Percentiles rank a stretch among this genome's conserved stretches.
Conservation (phyloP, 768 basidiomycete species). For the Hypholoma sublateritium region DNA sequence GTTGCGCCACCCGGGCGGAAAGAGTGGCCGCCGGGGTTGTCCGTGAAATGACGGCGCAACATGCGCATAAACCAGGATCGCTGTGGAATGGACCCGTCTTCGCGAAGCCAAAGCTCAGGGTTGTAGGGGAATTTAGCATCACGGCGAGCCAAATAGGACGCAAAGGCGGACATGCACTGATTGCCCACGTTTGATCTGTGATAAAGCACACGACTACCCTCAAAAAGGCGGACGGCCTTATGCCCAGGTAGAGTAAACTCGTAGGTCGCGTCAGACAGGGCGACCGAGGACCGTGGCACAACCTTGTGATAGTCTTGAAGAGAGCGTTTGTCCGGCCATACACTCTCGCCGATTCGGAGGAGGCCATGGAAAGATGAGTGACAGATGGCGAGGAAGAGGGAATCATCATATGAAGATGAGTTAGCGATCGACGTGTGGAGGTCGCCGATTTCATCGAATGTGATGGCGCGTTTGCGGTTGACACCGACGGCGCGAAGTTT, state of each 20-base stretch:
- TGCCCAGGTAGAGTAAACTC: slow-evolving; percentile 26
- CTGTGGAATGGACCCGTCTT: slow-evolving; percentile 1
- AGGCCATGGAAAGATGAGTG: slow-evolving; percentile 25
- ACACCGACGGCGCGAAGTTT: slow-evolving; percentile 2
- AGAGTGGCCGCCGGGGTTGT: slow-evolving; percentile 12
- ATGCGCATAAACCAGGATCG: slow-evolving; percentile 9
- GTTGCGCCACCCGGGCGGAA: slow-evolving; percentile 18
- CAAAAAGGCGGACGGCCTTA: slow-evolving; percentile 28
- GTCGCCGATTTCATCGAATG: slow-evolving; percentile 9
- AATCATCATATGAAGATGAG: slow-evolving; percentile 17
- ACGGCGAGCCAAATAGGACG: background rate
- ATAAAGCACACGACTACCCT: slow-evolving; percentile 19
- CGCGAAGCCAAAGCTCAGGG: slow-evolving; percentile 11
- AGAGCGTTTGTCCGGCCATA: slow-evolving; percentile 12
- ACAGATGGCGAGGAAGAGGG: slow-evolving; percentile 28
- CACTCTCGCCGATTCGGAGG: slow-evolving; percentile 25
- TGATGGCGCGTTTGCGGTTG: slow-evolving; percentile 25
- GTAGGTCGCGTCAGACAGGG: background rate
- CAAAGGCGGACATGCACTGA: background rate
- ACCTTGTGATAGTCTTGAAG: slow-evolving; percentile 14
- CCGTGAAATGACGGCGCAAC: background rate
- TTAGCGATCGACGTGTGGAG: background rate
- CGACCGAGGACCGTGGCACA: slow-evolving; percentile 12
- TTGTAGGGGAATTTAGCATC: slow-evolving; percentile 3
- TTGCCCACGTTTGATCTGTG: background rate